phyloP scores from a whole-genome alignment of 2,329 filamentous ascomycete species.

The Fusarium fracticaudum region DNA sequence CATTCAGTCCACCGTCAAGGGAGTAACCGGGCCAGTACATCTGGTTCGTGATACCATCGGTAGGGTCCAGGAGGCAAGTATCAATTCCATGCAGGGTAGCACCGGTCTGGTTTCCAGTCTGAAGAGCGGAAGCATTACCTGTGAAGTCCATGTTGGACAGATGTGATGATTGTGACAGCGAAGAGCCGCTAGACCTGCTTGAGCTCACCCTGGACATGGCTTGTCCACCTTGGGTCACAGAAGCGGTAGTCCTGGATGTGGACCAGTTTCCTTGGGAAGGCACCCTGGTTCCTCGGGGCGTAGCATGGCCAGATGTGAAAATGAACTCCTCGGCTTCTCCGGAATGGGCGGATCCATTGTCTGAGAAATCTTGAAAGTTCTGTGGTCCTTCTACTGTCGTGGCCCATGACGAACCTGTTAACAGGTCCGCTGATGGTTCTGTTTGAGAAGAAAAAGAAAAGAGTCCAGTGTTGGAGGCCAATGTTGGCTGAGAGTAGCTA shows the following conservation, averaged over 20 bases:
- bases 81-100: conserved; percentile 59
- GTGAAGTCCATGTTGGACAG: conserved; percentile 63
- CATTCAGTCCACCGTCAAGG: conserved; percentile 55
- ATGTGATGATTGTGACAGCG: conserved; percentile 61
- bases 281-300: conserved; percentile 60
- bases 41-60: conserved; percentile 57
- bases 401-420: conserved; percentile 65
- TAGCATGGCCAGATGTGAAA: conserved; percentile 64
- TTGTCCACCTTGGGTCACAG: conserved; percentile 47
- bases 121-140: conserved; percentile 59
- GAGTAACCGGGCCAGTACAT: conserved; percentile 62
- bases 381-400: conserved; percentile 67
- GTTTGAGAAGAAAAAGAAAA: conserved; percentile 69
- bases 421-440: conserved; percentile 67
- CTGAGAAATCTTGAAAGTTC: conserved; percentile 65
- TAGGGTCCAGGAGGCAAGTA: conserved; percentile 61
- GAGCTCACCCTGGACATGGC: conserved; percentile 53
- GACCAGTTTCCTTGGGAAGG: conserved; percentile 58
- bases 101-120: conserved; percentile 52
- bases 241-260: conserved; percentile 48
- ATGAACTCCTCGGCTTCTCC: conserved; percentile 66
- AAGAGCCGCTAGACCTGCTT: conserved; percentile 53
- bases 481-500: conserved; percentile 63
- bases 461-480: conserved; percentile 61
- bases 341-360: conserved; percentile 59